Evolutionary conservation across 2,329 filamentous ascomycete genomes (phyloP).

Genomic region (Hymenoscyphus repandus): DNA sequence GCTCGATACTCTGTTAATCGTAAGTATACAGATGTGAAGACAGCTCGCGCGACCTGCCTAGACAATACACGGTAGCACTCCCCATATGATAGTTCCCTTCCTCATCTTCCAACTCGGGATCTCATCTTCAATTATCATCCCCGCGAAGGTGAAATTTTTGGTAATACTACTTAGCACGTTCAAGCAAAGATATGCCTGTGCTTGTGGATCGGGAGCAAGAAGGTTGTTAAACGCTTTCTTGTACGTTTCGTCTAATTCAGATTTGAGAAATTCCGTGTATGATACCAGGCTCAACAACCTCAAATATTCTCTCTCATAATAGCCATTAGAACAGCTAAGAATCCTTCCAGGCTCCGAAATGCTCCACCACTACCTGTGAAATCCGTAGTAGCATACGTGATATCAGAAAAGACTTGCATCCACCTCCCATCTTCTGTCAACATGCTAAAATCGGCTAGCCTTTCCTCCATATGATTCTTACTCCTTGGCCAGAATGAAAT

Average conservation of each 20-base stretch:
- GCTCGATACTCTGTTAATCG: neutral
- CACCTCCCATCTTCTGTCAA: constrained; percentile 17
- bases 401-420: neutral
- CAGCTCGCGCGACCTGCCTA: neutral
- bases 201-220: neutral
- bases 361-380: constrained; percentile 34
- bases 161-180: neutral
- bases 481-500: constrained; percentile 22
- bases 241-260: constrained; percentile 35
- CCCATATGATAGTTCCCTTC: neutral
- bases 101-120: neutral
- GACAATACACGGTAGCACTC: constrained; percentile 1
- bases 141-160: constrained; percentile 2
- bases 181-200: neutral
- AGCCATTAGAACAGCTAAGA: constrained; percentile 39
- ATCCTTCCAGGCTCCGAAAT: constrained; percentile 35
- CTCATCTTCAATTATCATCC: constrained; percentile 1
- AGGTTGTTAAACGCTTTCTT: constrained; percentile 23
- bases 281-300: constrained; percentile 39
- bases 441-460: neutral
- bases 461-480: constrained; percentile 12
- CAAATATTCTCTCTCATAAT: constrained; percentile 44
- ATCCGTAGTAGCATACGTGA: neutral
- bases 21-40: neutral
- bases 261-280: constrained; percentile 41